These are phyloP conservation scores for Acacia confusa DNA, from an alignment of 306 rosid genomes.

Conservation along the genomic window DNA sequence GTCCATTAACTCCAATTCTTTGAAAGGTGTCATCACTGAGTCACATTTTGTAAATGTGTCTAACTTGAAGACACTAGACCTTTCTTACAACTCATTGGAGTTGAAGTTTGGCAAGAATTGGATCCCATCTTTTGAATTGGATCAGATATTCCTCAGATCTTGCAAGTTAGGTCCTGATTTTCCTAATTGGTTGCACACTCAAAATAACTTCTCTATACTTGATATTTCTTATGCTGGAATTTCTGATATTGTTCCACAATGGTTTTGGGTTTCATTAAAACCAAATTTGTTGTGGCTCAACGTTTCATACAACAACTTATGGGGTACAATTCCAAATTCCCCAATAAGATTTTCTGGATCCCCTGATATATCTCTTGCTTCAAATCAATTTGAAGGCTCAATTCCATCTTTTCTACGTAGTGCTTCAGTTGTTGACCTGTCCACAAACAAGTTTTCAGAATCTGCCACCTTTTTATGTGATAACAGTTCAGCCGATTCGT, in stretches of 20 bases:
- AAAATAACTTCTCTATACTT: background rate
- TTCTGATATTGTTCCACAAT: slow-evolving; percentile 7
- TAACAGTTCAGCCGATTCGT: background rate
- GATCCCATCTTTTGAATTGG: slow-evolving; percentile 14
- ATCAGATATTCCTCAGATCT: background rate
- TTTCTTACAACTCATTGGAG: background rate
- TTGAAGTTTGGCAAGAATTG: background rate
- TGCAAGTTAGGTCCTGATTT: slow-evolving; percentile 27
- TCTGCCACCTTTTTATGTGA: slow-evolving; percentile 1
- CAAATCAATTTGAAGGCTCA: slow-evolving; percentile 30
- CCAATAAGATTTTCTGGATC: background rate
- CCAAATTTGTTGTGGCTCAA: background rate
- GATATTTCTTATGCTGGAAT: slow-evolving; percentile 16
- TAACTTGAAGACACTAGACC: background rate
- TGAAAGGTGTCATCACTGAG: slow-evolving; percentile 19
- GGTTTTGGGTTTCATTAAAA: slow-evolving; percentile 23
- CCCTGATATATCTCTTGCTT: background rate
- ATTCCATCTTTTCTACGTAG: slow-evolving; percentile 2
- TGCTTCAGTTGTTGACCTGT: background rate
- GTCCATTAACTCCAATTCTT: background rate
- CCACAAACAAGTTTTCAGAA: slow-evolving; percentile 27
- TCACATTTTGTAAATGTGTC: slow-evolving; percentile 19
- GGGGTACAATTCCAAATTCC: slow-evolving; percentile 11
- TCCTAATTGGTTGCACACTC: slow-evolving; percentile 20
- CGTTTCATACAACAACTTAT: slow-evolving; percentile 27